Evolutionary conservation across 805 yeast genomes (phyloP), one percentile per base, ranked within the genome.

Genomic region (Wickerhamiella azymoides): DNA sequence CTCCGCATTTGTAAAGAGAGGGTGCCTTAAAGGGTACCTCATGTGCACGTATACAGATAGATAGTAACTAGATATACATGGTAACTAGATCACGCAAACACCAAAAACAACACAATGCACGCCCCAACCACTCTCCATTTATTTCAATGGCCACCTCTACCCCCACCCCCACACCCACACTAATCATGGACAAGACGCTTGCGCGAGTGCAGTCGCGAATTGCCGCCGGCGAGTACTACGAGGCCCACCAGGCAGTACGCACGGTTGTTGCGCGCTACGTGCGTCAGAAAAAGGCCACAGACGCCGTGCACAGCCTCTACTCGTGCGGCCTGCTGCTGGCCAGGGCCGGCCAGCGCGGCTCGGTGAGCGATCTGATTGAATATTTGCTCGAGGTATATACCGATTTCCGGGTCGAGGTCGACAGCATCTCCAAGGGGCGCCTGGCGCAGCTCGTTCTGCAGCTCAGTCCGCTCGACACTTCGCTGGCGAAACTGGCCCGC

Each of bases 211-310:
- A 50, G 43, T 45, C 28, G 38, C 52, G 82, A 55, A 80, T 89
- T 51, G 74, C 72, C 43, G 72, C 72, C 42, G 84, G 84, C 2
- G 82, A 86, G 46, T 85, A 72, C 65, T 89, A 89, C 60, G 98
- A 92, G 60, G 97, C 97, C 0, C 96, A 89, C 61, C 97, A 92
- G 62, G 88, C 95, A 0, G 71, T 92, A 43, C 70, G 96, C 57
- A 85, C 97, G 5, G 82, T 89, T 45, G 83, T 84, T 36, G 86
- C 86, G 53, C 71, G 98, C 58, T 81, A 83, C 57, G 80, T 82
- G 37, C 76, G 83, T 51, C 59, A 77, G 19, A 76, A 76, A 49
- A 76, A 80, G 49, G 84, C 72, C 59, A 66, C 63, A 2, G 79
- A 80, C 35, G 94, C 96, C 9, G 70, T 76, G 43, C 86, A 82